Base-by-base conservation (phyloP, 768 basidiomycete genomes). In the Xerocomellus amylosporus region DNA sequence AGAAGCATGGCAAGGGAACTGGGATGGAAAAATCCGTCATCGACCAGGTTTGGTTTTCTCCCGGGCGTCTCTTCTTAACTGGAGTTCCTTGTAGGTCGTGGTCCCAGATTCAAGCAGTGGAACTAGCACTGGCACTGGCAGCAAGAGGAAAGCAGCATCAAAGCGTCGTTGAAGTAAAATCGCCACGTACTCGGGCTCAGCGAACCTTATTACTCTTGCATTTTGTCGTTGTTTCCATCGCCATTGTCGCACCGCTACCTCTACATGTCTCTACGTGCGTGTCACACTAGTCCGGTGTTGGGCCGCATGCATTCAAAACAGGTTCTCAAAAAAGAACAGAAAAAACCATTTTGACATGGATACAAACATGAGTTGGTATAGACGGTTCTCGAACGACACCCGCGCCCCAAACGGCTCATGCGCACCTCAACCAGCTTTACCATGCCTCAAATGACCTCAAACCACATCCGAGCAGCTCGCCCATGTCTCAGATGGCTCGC, bases 1-100 rank as follows among this genome's bases (percentile, higher is more conserved):
- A 72, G 70, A 70, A 67, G 55, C 58, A 64, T 22, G 51, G 49
- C 36, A 71, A 60, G 48, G 50, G 39, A 19, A 36, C 42, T 13
- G 60, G 55, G 17, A 34, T 36, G 44, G 67, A 66, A 34, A 56
- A 46, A 14, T 26, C 36, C 33, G 46, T 33, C 30, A 54, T 48
- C 47, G 61, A 65, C 53, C 62, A 67, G 68, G 68, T 70, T 56
- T 39, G 54, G 53, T 44, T 33, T 55, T 40, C 46, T 19, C 15
- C 15, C 12, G 7, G n/a, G 5, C 38, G 41, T 43, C 30, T 36
- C 15, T 53, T 45, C 48, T 37, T 19, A 43, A 45, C 44, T 51
- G n/a, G 49, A 53, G 45, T 41, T 51, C 37, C 43, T 53, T n/a
- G 52, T 42, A 58, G 54, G 45, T 40, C 0, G 12, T 49, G 26